Evolutionary conservation across 257 asterid genomes (phyloP).

Genomic region (Solanum paucissectum): DNA sequence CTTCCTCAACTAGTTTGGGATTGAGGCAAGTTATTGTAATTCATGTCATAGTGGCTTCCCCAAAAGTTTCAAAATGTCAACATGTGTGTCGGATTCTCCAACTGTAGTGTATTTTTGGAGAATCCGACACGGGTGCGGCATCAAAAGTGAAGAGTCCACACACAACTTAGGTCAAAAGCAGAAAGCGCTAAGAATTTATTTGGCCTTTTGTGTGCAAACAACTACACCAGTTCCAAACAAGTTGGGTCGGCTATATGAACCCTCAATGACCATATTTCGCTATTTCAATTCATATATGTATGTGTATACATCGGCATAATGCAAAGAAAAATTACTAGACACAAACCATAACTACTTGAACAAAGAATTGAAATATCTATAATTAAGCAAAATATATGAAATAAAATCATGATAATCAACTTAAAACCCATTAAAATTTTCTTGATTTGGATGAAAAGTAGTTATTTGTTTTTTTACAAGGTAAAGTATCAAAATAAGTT

Average conservation of each 20-base stretch:
- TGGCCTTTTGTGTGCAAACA: neutral
- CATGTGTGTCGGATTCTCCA: neutral
- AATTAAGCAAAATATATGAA: neutral
- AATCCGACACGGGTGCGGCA: neutral
- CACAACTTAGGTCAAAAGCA: neutral
- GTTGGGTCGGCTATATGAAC: neutral
- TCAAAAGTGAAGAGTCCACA: neutral
- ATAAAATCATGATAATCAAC: neutral
- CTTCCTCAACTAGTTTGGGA: neutral
- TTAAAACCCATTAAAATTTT: neutral
- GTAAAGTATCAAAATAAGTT: neutral
- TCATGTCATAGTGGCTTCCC: neutral
- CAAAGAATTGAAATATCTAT: neutral
- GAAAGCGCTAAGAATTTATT: neutral
- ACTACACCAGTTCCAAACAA: neutral
- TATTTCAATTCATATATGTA: neutral
- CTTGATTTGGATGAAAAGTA: neutral
- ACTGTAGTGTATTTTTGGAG: neutral
- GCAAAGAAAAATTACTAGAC: neutral
- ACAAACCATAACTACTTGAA: neutral
- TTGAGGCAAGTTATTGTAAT: neutral
- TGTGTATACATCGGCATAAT: neutral
- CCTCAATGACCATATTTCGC: neutral
- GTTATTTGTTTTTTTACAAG: neutral
- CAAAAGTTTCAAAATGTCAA: neutral